These are phyloP conservation scores for Puya raimondii DNA, from an alignment of 176 grass and related monocot genomes.

Conservation along the genomic window DNA sequence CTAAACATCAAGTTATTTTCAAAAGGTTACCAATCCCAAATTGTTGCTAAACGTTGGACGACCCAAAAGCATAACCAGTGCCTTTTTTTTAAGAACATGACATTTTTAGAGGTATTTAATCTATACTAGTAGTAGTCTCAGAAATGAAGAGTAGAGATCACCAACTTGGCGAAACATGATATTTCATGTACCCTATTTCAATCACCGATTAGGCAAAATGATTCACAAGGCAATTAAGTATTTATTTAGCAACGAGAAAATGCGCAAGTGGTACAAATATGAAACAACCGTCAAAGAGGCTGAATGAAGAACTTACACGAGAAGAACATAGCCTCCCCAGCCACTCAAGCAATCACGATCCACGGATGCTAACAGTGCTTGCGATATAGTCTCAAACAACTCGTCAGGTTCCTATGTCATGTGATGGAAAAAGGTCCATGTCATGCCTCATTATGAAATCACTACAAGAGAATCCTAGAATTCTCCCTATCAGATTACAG, in stretches of 20 bases:
- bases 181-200: no score
- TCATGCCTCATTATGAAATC: not conserved
- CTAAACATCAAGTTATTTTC: no score
- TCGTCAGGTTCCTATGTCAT: constrained; percentile 70
- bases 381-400: constrained; percentile 90
- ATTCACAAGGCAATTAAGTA: no score
- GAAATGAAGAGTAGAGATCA: no score
- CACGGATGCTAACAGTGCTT: constrained; percentile 68
- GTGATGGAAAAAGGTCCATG: not conserved
- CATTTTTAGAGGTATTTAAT: no score
- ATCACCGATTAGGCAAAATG: no score
- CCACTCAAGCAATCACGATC: constrained; percentile 91
- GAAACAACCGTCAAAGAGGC: not conserved
- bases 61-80: no score
- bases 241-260: not conserved
- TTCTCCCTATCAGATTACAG: not conserved
- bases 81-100: no score
- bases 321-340: constrained; percentile 78
- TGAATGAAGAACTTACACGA: constrained; percentile 54
- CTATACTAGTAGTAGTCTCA: no score
- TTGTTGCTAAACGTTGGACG: no score
- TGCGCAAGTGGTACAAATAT: not conserved
- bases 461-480: not conserved
- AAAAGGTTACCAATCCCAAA: no score
- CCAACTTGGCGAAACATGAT: no score